A percentile compares a stretch with the other conserved stretches of the same genome.
These are phyloP conservation scores for Fusarium setosum DNA, from an alignment of 2,329 filamentous ascomycete genomes.

Conservation along the genomic window DNA sequence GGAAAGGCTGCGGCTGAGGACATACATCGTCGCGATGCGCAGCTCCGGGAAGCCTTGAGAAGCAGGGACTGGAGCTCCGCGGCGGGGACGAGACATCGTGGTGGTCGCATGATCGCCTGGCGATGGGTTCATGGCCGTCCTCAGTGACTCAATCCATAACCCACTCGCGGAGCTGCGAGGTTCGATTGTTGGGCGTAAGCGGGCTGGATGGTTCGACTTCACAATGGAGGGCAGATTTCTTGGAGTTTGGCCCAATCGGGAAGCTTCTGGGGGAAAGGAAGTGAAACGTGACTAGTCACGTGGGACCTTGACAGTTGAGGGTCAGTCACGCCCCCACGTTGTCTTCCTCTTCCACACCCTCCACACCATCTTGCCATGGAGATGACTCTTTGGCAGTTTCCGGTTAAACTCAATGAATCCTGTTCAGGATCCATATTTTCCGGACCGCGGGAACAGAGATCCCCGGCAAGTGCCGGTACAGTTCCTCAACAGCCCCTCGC, in stretches of 20 bases:
- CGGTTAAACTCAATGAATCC: constrained; percentile 17
- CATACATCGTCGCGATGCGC: constrained; percentile 43
- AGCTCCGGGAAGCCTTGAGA: constrained; percentile 31
- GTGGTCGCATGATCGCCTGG: constrained; percentile 48
- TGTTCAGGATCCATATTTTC: neutral
- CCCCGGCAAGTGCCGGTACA: neutral
- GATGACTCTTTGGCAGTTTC: constrained; percentile 1
- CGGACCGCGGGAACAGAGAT: neutral
- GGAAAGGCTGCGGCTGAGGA: constrained; percentile 42
- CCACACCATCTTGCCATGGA: constrained; percentile 2
- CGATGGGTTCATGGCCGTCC: constrained; percentile 45
- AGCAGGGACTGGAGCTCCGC: constrained; percentile 43
- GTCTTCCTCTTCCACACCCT: constrained; percentile 3
- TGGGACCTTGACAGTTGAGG: neutral
- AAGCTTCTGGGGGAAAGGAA: constrained; percentile 30
- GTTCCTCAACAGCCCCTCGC: neutral
- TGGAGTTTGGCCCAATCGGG: constrained; percentile 35
- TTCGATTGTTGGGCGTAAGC: constrained; percentile 14
- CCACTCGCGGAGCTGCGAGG: constrained; percentile 12
- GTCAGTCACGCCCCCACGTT: constrained; percentile 7
- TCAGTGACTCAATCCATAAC: constrained; percentile 43
- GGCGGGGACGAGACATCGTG: constrained; percentile 46
- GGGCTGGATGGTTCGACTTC: constrained; percentile 39
- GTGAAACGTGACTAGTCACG: constrained; percentile 38
- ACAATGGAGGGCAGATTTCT: constrained; percentile 34